phyloP scores from a whole-genome alignment of 2,329 filamentous ascomycete genomes.

The Diaporthe sp. region DNA sequence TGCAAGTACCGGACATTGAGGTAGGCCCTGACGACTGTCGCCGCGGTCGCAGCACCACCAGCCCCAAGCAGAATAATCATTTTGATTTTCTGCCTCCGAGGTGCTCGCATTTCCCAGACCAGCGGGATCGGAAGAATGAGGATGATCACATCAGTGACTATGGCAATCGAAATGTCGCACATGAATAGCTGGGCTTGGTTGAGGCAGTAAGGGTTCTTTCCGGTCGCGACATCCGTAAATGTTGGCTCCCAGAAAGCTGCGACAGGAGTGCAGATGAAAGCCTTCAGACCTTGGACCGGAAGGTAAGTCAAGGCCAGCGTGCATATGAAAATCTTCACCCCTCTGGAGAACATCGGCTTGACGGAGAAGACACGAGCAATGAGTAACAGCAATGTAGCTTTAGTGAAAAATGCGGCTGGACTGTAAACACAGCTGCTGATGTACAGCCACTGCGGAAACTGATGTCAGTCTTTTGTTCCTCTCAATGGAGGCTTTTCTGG shows the following conservation, averaged over 20 bases:
- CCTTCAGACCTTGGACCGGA: constrained; percentile 11
- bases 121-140: constrained; percentile 48
- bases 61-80: constrained; percentile 44
- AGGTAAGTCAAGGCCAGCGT: constrained; percentile 32
- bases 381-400: constrained; percentile 46
- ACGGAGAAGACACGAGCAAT: constrained; percentile 42
- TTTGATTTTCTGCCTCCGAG: constrained; percentile 45
- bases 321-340: constrained; percentile 44
- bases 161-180: constrained; percentile 46
- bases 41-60: constrained; percentile 43
- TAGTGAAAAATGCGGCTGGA: constrained; percentile 28
- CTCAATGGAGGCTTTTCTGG: neutral
- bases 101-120: constrained; percentile 44
- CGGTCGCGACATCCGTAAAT: constrained; percentile 30
- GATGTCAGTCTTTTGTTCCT: neutral
- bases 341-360: constrained; percentile 36
- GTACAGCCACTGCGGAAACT: constrained; percentile 10
- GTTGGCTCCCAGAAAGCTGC: constrained; percentile 20
- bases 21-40: constrained; percentile 43
- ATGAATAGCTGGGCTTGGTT: constrained; percentile 46
- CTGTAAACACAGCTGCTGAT: neutral
- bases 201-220: constrained; percentile 40
- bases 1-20: constrained; percentile 39
- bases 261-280: constrained; percentile 19
- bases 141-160: constrained; percentile 48